Base-by-base conservation (phyloP, 1,139 yeast species). In the Protomyces macrosporus region DNA sequence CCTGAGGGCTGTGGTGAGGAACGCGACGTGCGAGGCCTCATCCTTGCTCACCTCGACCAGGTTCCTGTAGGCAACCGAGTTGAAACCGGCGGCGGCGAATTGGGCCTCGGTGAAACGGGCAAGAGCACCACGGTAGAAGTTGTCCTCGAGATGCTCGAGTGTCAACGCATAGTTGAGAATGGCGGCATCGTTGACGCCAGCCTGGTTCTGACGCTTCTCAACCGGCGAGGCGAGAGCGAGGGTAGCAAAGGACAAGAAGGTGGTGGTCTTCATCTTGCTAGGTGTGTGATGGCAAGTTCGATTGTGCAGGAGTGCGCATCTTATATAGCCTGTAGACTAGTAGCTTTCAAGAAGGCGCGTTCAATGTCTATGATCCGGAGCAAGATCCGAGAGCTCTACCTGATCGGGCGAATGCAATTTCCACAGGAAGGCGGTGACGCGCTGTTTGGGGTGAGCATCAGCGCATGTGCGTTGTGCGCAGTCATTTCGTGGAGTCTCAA, bases 81-180 rank as follows among this genome's bases (percentile, higher is more conserved):
- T 12, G 56, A 62, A 67, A 12, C 67, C 68, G 9, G 69, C 69
- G 10, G 63, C 60, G 40, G 53, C 36, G 33, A 67, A 67, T 45
- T 65, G 64, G 9, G 60, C 50, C 30, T 65, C 67, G 12, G 60
- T 60, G 56, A 45, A 60, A 32, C 45, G 53, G 33, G 59, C 58
- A n/a, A 67, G 45, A 39, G 67, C 69, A 9, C 42, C 51, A 35
- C 53, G 57, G 64, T 67, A 67, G 60, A 67, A 67, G 33, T 56
- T 63, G 34, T 66, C 63, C 60, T 67, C 69, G 50, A 67, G 67
- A 45, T 67, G 68, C 54, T 67, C 69, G 51, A 67, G 62, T 35
- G 69, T 67, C 34, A 67, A 51, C 7, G 69, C 69, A 53, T 66
- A 67, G 42, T 67, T 65, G 33, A 67, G 68, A 45, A 67, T 65